Base-by-base conservation (phyloP, 495 filamentous ascomycete genomes). In the Astrothelium macrocarpum region DNA sequence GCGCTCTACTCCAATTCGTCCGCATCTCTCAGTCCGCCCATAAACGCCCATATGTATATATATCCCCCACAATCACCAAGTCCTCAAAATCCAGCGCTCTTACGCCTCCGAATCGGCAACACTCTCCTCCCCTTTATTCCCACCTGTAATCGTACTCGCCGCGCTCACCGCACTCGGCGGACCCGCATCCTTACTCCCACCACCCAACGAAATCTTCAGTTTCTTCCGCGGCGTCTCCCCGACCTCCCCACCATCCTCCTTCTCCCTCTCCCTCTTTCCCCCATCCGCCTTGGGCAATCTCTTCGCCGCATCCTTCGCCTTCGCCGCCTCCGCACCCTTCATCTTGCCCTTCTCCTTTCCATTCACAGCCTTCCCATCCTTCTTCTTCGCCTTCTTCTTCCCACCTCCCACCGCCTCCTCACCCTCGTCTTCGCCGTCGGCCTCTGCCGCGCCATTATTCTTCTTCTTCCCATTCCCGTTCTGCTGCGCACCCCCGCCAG, bases 361-460 rank as follows among this genome's bases (percentile, higher is more conserved):
- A 59, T 65, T 66, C 45, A 16, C 26, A 2, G 36, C 32, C 43
- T 32, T 60, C 5, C 9, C 42, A 9, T 34, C 49, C 42, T 63
- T 65, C 34, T 61, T 59, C 53, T 45, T 64, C 32, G 2, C 32
- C 59, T 70, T 70, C 63, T 68, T 65, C 32, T 11, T 31, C 63
- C 59, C 65, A 28, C 2, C 70, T 34, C 58, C 68, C 39, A 61
- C 42, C 9, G 61, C 66, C 53, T 72, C 71, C 60, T 64, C 66
- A n/a, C 63, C 66, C 28, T 68, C 74, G 3, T 68, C 71, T 10
- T 73, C 72, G 12, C 72, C 74, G 43, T 71, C 69, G 39, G 59
- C 72, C 12, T 42, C 66, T 1, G 7, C 20, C 36, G 64, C 64
- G 36, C 59, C 62, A 32, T 67, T 70, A 53, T 67, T 45, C 42